Percentiles rank a stretch among this genome's conserved stretches.
These are phyloP conservation scores for Wakefieldia striispora DNA, from an alignment of 768 basidiomycete species.

Conservation along the genomic window DNA sequence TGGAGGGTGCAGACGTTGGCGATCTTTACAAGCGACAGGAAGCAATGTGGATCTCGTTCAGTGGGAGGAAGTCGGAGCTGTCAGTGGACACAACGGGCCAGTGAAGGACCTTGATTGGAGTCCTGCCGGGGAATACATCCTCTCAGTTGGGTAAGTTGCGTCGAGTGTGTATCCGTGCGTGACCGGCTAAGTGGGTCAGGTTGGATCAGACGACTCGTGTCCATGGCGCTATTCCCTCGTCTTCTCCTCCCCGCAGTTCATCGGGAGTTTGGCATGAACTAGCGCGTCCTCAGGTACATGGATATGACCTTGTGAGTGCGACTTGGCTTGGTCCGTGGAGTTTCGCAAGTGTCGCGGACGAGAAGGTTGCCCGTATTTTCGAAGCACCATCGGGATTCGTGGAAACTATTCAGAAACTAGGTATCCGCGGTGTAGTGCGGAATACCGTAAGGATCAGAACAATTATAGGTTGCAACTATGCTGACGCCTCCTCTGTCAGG, in stretches of 20 bases:
- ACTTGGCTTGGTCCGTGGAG: constrained; percentile 72
- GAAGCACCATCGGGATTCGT: constrained; percentile 87
- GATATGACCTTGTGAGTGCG: constrained; percentile 85
- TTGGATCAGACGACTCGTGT: constrained; percentile 91
- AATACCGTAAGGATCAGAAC: constrained; percentile 43
- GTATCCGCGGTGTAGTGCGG: constrained; percentile 44
- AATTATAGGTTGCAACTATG: not conserved
- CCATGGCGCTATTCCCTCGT: constrained; percentile 57
- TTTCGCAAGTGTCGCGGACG: constrained; percentile 92
- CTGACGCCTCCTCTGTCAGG: constrained; percentile 36
- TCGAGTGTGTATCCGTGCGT: not conserved
- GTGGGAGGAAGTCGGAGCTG: constrained; percentile 79
- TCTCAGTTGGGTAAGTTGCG: constrained; percentile 72
- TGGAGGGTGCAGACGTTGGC: constrained; percentile 92
- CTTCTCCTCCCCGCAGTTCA: constrained; percentile 4
- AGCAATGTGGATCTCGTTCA: constrained; percentile 33
- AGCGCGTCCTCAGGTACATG: constrained; percentile 92
- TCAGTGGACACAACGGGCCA: constrained; percentile 81
- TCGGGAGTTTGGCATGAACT: constrained; percentile 76
- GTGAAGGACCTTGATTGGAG: constrained; percentile 87
- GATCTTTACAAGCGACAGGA: constrained; percentile 30
- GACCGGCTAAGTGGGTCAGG: constrained; percentile 38
- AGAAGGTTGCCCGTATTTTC: constrained; percentile 93
- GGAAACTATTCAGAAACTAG: constrained; percentile 51
- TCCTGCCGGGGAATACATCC: constrained; percentile 78